Evolutionary conservation across 78 protist species (phyloP).

Genomic region (Thecamonas trahens): DNA sequence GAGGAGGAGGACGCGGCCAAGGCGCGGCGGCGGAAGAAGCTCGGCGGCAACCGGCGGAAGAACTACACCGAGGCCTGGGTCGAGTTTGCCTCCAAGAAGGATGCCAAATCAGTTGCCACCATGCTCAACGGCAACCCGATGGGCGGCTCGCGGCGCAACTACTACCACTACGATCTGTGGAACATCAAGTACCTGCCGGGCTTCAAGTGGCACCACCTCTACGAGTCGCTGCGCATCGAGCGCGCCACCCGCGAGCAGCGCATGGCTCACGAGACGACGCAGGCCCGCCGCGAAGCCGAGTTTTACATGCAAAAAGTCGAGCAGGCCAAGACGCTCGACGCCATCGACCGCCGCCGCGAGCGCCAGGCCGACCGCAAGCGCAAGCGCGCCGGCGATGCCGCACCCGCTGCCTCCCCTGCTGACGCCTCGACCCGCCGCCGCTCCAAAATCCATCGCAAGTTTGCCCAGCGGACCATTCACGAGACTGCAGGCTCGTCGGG

Average conservation of each 20-base stretch:
- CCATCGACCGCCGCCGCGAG: not conserved
- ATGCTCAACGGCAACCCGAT: slow-evolving; percentile 33
- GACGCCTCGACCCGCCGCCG: too few species aligned
- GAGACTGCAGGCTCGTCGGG: too few species aligned
- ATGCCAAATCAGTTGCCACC: slow-evolving; percentile 53
- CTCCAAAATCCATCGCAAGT: too few species aligned
- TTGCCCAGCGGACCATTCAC: too few species aligned
- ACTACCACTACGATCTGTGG: slow-evolving; percentile 71
- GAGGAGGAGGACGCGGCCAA: slow-evolving; percentile 14
- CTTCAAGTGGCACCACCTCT: slow-evolving; percentile 80
- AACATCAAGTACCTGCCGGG: slow-evolving; percentile 65
- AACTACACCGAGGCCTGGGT: slow-evolving; percentile 78
- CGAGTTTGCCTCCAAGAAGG: slow-evolving; percentile 62
- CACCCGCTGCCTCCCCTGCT: not conserved
- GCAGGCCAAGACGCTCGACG: not conserved
- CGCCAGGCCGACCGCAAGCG: not conserved
- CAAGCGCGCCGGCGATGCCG: not conserved
- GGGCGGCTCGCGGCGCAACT: slow-evolving; percentile 37
- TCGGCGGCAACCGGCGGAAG: slow-evolving; percentile 48
- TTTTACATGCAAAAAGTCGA: slow-evolving; percentile 23
- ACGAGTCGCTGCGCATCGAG: slow-evolving; percentile 28
- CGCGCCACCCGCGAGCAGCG: slow-evolving; percentile 9
- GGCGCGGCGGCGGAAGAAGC: not conserved
- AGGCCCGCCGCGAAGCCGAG: slow-evolving; percentile 12
- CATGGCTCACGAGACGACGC: slow-evolving; percentile 23